Evolutionary conservation across 108 stramenopile species (phyloP), one percentile per base, ranked within the genome.

Genomic region (Phaeodactylum tricornutum): DNA sequence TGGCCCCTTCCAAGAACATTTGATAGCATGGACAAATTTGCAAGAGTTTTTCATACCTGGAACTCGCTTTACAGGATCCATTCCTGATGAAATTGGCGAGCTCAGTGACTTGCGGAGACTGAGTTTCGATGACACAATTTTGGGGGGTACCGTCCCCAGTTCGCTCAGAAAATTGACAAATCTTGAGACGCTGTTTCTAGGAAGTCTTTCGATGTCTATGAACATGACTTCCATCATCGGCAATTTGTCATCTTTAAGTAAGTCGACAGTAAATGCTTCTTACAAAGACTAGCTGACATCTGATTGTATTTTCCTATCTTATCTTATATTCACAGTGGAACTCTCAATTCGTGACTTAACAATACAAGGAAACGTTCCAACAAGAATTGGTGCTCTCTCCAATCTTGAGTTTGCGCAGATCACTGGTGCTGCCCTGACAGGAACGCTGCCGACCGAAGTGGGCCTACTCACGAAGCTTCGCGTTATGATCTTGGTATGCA

Each of bases 81-180:
- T 87, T 17, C 84, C 84, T n/a, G 15, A 69, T 11, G 67, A 75
- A 29, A 53, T 87, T 33, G 78, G 72, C 25, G 15, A 55, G 8
- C 5, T 15, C 11, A 6, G 25, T n/a, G 14, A 9, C 25, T 20
- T 26, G 20, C 8, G 27, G 21, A 5, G 22, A 6, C 14, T 46
- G 5, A 3, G 27, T 6, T 23, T 22, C 12, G 7, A 5, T 4
- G 4, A 4, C 3, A 46, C 45, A 4, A 14, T 6, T 4, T 5
- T 27, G 23, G 3, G 12, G 45, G 45, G 45, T 4, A 24, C 24
- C 25, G 23, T 27, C 27, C 25, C 45, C 21, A 5, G 4, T 23
- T 12, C 4, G 27, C 5, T 46, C 45, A 20, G 7, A 20, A 4
- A 46, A 4, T 46, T 22, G 45, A 5, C 45, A 22, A 46, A 46